Evolutionary conservation across 495 filamentous ascomycete genomes (phyloP).

Genomic region (Durotheca rogersii): DNA sequence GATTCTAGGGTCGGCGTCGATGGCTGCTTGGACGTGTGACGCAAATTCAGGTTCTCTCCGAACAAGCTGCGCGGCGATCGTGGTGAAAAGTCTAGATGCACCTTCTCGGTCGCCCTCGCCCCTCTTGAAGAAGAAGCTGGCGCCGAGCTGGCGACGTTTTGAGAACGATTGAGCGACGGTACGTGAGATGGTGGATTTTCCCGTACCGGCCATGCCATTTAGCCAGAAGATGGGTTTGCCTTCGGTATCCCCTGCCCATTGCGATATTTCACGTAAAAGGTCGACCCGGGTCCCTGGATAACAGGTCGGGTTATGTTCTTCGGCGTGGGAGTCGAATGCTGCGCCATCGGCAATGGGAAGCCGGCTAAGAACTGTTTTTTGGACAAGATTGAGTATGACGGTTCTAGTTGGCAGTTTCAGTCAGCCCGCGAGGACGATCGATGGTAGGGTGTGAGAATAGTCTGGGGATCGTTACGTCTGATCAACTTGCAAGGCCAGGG

Average conservation of each 20-base stretch:
- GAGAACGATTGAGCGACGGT: constrained; percentile 38
- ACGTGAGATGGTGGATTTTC: constrained; percentile 48
- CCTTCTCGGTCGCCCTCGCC: constrained; percentile 46
- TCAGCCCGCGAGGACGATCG: too few species aligned
- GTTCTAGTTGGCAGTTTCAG: too few species aligned
- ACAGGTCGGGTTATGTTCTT: constrained; percentile 34
- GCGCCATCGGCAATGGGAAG: constrained; percentile 19
- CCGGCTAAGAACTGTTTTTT: background rate
- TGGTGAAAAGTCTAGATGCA: constrained; percentile 47
- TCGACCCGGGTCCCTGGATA: constrained; percentile 32
- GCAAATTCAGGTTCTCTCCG: constrained; percentile 31
- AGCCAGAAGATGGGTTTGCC: constrained; percentile 44
- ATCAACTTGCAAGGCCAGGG: constrained; percentile 42
- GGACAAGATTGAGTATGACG: too few species aligned
- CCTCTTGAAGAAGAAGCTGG: constrained; percentile 56
- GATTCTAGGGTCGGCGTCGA: constrained; percentile 41
- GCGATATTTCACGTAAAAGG: constrained; percentile 25
- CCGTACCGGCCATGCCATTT: constrained; percentile 49
- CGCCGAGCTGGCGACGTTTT: constrained; percentile 24
- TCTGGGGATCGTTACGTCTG: too few species aligned
- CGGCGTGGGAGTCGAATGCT: constrained; percentile 32
- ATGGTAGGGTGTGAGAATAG: too few species aligned
- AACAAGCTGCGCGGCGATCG: constrained; percentile 46
- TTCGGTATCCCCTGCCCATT: constrained; percentile 7
- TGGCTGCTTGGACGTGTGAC: constrained; percentile 36